phyloP scores from a whole-genome alignment of 2,329 filamentous ascomycete genomes.

The Sordariomycetes sp. region DNA sequence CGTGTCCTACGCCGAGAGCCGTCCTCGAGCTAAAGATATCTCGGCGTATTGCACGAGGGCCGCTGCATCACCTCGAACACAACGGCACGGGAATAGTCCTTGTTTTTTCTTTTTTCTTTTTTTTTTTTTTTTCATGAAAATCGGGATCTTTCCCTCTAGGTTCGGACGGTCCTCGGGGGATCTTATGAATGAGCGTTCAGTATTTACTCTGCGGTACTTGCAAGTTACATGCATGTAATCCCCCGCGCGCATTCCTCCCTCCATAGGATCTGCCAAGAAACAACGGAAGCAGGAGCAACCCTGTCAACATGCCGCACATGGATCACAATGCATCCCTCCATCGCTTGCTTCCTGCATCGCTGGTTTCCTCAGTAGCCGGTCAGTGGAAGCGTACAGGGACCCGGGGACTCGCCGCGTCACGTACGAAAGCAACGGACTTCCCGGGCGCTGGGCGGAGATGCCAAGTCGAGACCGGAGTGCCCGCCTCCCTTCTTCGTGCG shows the following conservation, averaged over 20 bases:
- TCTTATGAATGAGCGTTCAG: too few species aligned
- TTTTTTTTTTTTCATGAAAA: not conserved
- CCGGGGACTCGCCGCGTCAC: not conserved
- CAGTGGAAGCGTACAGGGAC: not conserved
- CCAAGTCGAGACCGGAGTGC: not conserved
- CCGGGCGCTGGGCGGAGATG: not conserved
- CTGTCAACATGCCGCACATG: not conserved
- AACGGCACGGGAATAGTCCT: not conserved
- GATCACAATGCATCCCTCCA: not conserved
- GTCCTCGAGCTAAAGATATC: not conserved
- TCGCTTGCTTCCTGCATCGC: too few species aligned
- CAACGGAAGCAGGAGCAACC: not conserved
- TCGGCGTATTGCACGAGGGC: not conserved
- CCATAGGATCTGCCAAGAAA: too few species aligned
- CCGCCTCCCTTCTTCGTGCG: not conserved
- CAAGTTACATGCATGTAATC: too few species aligned
- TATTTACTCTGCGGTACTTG: too few species aligned
- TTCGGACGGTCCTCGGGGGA: too few species aligned
- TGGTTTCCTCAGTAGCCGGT: too few species aligned
- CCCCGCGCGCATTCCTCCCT: too few species aligned
- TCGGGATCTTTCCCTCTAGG: not conserved
- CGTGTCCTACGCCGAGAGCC: not conserved
- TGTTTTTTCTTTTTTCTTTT: not conserved
- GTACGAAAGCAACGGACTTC: not conserved
- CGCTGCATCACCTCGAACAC: not conserved